These are phyloP conservation scores for Aspergillus ostianus DNA, from an alignment of 495 filamentous ascomycete genomes.

Conservation along the genomic window DNA sequence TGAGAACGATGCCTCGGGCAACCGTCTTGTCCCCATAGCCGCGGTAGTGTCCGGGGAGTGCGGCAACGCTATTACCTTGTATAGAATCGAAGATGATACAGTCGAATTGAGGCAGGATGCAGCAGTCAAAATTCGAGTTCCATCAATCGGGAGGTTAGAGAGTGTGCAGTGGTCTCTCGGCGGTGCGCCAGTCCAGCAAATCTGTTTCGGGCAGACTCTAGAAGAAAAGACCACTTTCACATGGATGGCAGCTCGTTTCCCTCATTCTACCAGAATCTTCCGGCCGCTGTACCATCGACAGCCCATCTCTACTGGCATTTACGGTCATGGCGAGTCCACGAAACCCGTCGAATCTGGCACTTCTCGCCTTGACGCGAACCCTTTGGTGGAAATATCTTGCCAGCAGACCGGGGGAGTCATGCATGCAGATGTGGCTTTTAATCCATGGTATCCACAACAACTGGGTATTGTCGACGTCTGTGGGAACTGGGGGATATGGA, in stretches of 20 bases:
- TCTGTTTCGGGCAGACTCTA: constrained; percentile 59
- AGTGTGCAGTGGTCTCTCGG: constrained; percentile 54
- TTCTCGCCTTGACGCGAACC: constrained; percentile 61
- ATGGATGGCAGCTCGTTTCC: constrained; percentile 64
- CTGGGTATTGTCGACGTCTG: constrained; percentile 69
- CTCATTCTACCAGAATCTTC: constrained; percentile 55
- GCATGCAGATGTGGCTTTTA: constrained; percentile 76
- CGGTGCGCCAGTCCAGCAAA: constrained; percentile 59
- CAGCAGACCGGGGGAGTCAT: constrained; percentile 53
- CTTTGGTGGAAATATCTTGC: constrained; percentile 53
- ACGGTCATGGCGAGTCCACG: constrained; percentile 14
- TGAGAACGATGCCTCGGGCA: constrained; percentile 25
- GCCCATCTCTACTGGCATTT: constrained; percentile 31
- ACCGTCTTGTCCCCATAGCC: constrained; percentile 41
- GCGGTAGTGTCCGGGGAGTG: constrained; percentile 43
- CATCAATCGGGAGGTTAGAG: constrained; percentile 40
- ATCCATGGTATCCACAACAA: constrained; percentile 67
- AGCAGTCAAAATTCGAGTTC: constrained; percentile 22
- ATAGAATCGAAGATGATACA: constrained; percentile 33
- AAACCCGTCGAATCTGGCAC: constrained; percentile 22
- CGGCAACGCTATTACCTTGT: constrained; percentile 41
- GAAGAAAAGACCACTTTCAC: constrained; percentile 46
- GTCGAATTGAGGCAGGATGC: constrained; percentile 27
- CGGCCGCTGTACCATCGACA: constrained; percentile 50
- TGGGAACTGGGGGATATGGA: constrained; percentile 77